phyloP scores from a whole-genome alignment of 2,329 filamentous ascomycete genomes.

The Aspergillus sp. region DNA sequence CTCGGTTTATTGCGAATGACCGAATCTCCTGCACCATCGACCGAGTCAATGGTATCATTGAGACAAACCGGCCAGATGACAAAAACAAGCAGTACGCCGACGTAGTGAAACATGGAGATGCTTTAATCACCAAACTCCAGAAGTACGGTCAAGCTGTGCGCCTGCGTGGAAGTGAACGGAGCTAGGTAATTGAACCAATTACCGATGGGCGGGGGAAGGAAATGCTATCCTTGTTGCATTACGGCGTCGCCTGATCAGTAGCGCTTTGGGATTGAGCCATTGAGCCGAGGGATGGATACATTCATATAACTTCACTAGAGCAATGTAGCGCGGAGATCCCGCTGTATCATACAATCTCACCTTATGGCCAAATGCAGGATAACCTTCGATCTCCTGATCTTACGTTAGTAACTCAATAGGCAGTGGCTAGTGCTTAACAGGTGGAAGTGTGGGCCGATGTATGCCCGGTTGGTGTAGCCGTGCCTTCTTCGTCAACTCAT shows the following conservation, averaged over 20 bases:
- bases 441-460: conserved; percentile 2
- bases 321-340: conserved; percentile 21
- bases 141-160: conserved; percentile 98
- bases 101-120: conserved; percentile 94
- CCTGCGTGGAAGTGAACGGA: conserved; percentile 89
- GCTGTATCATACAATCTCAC: conserved; percentile 25
- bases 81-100: conserved; percentile 99
- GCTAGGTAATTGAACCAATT: conserved; percentile 45
- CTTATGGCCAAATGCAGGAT: conserved; percentile 16
- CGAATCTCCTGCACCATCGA: conserved; percentile 97
- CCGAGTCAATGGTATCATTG: conserved; percentile 92
- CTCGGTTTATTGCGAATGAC: conserved; percentile 93
- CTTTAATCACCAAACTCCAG: conserved; percentile 97
- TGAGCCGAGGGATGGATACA: conserved; percentile 8
- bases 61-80: conserved; percentile 95
- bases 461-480: background rate
- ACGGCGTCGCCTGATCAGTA: conserved; percentile 2
- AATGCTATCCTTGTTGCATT: conserved; percentile 3
- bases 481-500: background rate
- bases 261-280: conserved; percentile 2
- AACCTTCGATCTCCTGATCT: conserved; percentile 8
- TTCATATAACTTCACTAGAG: conserved; percentile 18
- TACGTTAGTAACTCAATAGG: no score
- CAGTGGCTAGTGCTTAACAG: background rate
- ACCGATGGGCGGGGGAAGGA: conserved; percentile 2